Base-by-base conservation (phyloP, 306 rosid genomes). In the Amphicarpaea edgeworthii region DNA sequence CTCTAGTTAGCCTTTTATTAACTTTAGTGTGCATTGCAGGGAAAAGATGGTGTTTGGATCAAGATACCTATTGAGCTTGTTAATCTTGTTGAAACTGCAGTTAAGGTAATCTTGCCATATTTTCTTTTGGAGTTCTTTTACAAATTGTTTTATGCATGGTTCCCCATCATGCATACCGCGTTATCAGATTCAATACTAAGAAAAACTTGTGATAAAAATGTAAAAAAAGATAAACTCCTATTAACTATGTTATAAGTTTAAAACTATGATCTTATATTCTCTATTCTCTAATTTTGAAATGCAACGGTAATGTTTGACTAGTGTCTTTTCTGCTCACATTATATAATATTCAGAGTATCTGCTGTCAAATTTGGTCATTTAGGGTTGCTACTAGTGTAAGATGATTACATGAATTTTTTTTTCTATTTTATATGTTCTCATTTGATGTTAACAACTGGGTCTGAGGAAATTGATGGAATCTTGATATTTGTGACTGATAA, bases 11-110 rank as follows among this genome's bases (percentile, higher is more conserved):
- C 7, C 41, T 34, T 34, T 60, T 10, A 67, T 28, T 68, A 47
- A 77, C 51, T 38, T 72, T 50, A 21, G 40, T 68, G 10, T 8
- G 8, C 41, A 38, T 62, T 77, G 70, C 79, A 87, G 88, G 82
- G 90, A 26, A 84, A 82, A 75, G 73, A 73, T 70, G 90, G 90
- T 23, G 83, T 87, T 12, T 87, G 90, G 90, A 87, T 84, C 80
- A 84, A 87, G 73, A 58, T 84, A 54, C 90, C 88, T 8, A 84
- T 87, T 46, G 79, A 51, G 46, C 86, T 84, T 23, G 90, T 77
- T 41, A 76, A 78, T 77, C 90, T 87, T 20, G 88, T 82, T 42
- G 88, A 87, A 79, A 60, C 79, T 54, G 81, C 82, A 55, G 86
- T 84, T 3, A 82, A 82, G 90, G 90, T 87, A 87, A 76, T 53